These are phyloP conservation scores for Primulina eburnea DNA, from an alignment of 257 asterid species.

Conservation along the genomic window DNA sequence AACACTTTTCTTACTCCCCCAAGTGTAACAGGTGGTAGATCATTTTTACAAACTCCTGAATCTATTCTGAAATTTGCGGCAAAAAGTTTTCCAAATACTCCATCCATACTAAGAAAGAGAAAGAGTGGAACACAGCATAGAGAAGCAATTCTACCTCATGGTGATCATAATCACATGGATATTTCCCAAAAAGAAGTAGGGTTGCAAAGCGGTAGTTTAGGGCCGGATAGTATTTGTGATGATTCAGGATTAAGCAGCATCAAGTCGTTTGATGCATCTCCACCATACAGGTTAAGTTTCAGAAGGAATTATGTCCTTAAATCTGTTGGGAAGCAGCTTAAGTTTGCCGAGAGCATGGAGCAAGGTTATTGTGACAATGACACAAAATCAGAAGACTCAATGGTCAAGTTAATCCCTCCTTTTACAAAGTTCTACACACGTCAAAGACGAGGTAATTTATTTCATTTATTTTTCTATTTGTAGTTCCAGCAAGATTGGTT, in stretches of 20 bases:
- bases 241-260: conserved; percentile 12
- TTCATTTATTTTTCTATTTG: too few species aligned
- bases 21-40: conserved; percentile 26
- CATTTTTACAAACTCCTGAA: conserved; percentile 40
- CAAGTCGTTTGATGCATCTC: conserved; percentile 42
- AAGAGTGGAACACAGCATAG: conserved; percentile 27
- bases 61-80: conserved; percentile 48
- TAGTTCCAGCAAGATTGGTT: too few species aligned
- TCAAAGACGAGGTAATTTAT: conserved; percentile 31
- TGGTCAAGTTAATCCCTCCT: conserved; percentile 21
- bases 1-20: conserved; percentile 37
- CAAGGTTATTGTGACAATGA: conserved; percentile 12
- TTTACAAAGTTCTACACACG: conserved; percentile 18
- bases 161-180: conserved; percentile 15
- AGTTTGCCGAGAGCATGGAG: conserved; percentile 32
- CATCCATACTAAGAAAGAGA: conserved; percentile 48
- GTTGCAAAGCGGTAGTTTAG: conserved; percentile 20
- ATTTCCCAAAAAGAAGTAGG: conserved; percentile 24
- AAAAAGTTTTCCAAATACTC: conserved; percentile 43
- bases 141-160: conserved; percentile 14
- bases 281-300: conserved; percentile 46
- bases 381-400: conserved; percentile 25
- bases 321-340: conserved; percentile 48
- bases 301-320: conserved; percentile 35
- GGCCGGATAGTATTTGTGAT: conserved; percentile 19